phyloP scores from a whole-genome alignment of 2,329 filamentous ascomycete genomes.

The Pyrenophora seminiperda region DNA sequence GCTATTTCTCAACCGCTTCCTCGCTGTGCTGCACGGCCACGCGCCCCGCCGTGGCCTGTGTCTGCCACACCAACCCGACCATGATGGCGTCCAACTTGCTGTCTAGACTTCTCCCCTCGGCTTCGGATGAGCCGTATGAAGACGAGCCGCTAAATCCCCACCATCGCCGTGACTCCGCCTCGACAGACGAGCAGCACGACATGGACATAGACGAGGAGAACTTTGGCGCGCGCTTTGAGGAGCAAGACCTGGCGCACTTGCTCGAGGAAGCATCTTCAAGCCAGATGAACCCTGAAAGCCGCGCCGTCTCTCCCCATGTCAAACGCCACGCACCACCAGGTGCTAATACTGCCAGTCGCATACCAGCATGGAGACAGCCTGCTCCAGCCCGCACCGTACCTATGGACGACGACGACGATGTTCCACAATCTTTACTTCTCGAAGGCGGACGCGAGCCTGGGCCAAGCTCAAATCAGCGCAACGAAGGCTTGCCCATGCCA shows the following conservation, averaged over 20 bases:
- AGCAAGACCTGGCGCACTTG: conserved; percentile 62
- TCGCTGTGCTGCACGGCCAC: conserved; percentile 23
- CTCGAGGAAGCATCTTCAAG: conserved; percentile 58
- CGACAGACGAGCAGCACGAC: conserved; percentile 52
- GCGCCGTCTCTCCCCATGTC: conserved; percentile 44
- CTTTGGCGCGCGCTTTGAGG: conserved; percentile 57
- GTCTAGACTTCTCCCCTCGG: conserved; percentile 58
- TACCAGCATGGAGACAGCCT: conserved; percentile 47
- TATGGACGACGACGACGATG: conserved; percentile 57
- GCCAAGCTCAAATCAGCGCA: conserved; percentile 25
- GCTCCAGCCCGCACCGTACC: conserved; percentile 22
- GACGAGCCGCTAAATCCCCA: conserved; percentile 40
- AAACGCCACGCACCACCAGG: conserved; percentile 35
- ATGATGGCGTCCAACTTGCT: conserved; percentile 61
- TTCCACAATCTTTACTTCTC: conserved; percentile 66
- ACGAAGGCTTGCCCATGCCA: conserved; percentile 47
- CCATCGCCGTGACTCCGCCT: conserved; percentile 29
- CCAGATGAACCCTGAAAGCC: conserved; percentile 53
- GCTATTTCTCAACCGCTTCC: conserved; percentile 4
- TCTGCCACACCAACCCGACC: conserved; percentile 17
- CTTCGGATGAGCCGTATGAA: conserved; percentile 54
- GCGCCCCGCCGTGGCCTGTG: conserved; percentile 38
- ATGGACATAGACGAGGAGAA: conserved; percentile 59
- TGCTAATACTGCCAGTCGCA: conserved; percentile 37
- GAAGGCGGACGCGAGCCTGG: conserved; percentile 55